Evolutionary conservation across 306 rosid species (phyloP).

Genomic region (Cyamopsis tetragonoloba): DNA sequence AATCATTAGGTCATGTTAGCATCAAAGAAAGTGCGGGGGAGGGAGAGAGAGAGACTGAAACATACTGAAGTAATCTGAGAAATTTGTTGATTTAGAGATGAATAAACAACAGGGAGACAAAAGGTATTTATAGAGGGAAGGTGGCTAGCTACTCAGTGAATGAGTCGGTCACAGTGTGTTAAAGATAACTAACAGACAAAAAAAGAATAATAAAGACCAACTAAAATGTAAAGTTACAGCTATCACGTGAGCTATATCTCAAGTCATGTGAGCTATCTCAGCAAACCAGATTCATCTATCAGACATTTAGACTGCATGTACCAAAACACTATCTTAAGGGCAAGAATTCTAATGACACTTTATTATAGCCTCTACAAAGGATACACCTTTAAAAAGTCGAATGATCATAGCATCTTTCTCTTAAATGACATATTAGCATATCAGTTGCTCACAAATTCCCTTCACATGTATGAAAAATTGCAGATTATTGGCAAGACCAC

Average conservation of each 20-base stretch:
- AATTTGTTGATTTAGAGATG: no score
- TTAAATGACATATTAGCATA: constrained; percentile 5
- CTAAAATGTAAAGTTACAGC: no score
- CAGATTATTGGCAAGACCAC: background rate
- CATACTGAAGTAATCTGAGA: no score
- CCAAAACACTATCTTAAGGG: background rate
- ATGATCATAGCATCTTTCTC: background rate
- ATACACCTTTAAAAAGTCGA: background rate
- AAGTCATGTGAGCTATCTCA: background rate
- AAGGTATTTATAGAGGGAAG: no score
- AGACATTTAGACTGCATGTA: background rate
- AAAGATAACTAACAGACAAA: no score
- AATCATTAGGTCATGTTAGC: constrained; percentile 25
- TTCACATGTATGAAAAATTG: background rate
- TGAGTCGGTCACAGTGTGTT: no score
- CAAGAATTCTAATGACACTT: background rate
- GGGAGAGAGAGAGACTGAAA: no score
- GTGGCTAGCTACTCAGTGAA: no score
- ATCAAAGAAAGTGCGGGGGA: no score
- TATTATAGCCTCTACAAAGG: background rate
- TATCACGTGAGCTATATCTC: no score
- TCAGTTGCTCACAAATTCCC: background rate
- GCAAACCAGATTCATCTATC: background rate
- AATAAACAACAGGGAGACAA: no score
- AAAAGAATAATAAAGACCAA: no score